phyloP scores from a whole-genome alignment of 495 filamentous ascomycete species.

The Podospora pseudocomata region DNA sequence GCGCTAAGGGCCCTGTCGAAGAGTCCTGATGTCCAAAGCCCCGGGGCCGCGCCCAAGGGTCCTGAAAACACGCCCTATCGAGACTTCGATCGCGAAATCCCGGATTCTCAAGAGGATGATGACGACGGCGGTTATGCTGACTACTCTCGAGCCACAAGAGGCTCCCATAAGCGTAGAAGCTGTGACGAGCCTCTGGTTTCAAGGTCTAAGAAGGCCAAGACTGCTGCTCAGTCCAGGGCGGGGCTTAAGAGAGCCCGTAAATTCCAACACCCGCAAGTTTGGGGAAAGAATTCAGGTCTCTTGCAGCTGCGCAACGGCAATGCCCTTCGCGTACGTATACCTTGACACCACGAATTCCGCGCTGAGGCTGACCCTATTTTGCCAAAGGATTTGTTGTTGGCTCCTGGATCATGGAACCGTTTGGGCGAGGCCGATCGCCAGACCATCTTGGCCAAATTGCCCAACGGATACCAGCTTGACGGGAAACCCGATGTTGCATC shows the following conservation, averaged over 20 bases:
- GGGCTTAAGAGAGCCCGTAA: background rate
- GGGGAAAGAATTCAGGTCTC: constrained; percentile 25
- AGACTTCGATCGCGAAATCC: no score
- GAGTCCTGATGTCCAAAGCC: background rate
- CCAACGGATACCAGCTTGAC: constrained; percentile 42
- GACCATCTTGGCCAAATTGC: constrained; percentile 55
- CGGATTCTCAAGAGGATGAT: background rate
- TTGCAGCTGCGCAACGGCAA: constrained; percentile 18
- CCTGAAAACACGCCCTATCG: background rate
- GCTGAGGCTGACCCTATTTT: constrained; percentile 13
- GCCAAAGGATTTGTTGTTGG: constrained; percentile 52
- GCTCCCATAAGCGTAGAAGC: background rate
- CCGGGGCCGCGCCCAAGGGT: background rate
- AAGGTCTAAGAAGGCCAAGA: background rate
- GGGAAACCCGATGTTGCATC: constrained; percentile 36
- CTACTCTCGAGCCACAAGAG: background rate
- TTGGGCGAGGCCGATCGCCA: constrained; percentile 54
- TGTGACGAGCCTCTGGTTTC: background rate
- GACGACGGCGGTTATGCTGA: background rate
- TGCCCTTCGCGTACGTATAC: background rate
- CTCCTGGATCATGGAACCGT: constrained; percentile 55
- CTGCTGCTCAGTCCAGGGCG: background rate
- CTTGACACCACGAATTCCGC: background rate
- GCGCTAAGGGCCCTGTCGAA: background rate
- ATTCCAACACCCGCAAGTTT: background rate